Conservation (phyloP, 169 alveolate species). For the Eimeria nieschulzi region DNA sequence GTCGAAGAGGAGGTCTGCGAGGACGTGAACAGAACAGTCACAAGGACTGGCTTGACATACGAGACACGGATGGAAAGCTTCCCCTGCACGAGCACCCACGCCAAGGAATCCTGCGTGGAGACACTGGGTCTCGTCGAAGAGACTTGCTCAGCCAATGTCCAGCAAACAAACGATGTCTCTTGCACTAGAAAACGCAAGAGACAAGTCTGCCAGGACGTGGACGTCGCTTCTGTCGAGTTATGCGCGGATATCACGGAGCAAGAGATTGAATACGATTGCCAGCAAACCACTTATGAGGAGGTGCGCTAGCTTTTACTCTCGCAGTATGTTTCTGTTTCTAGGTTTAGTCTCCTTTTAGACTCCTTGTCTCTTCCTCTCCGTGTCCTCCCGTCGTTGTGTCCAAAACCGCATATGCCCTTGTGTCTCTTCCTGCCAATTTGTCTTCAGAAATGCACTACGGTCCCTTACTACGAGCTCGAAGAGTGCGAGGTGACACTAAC, state of each 20-base stretch:
- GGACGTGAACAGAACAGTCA: slow-evolving; percentile 9
- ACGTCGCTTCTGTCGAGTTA: neutral
- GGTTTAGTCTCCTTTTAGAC: neutral
- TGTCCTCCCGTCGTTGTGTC: neutral
- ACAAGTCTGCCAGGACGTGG: neutral
- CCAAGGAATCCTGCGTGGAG: slow-evolving; percentile 18
- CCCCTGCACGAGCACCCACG: slow-evolving; percentile 50
- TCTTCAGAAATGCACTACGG: slow-evolving; percentile 2
- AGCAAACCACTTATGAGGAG: neutral
- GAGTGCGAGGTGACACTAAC: neutral
- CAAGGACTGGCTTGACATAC: slow-evolving; percentile 21
- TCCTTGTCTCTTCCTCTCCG: neutral
- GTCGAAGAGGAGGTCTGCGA: slow-evolving; percentile 57
- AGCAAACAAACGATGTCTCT: neutral
- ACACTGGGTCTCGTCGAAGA: neutral
- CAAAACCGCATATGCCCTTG: neutral
- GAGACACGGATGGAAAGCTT: slow-evolving; percentile 46
- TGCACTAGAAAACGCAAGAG: slow-evolving; percentile 4
- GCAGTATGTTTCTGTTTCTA: neutral
- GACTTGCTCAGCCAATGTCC: neutral
- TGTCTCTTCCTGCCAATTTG: neutral
- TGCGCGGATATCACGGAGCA: slow-evolving; percentile 4
- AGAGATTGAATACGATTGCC: slow-evolving; percentile 5
- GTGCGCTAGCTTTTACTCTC: neutral
- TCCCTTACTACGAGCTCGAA: slow-evolving; percentile 11